These are phyloP conservation scores for Fusarium domesticum DNA, from an alignment of 2,329 filamentous ascomycete genomes.

Conservation along the genomic window DNA sequence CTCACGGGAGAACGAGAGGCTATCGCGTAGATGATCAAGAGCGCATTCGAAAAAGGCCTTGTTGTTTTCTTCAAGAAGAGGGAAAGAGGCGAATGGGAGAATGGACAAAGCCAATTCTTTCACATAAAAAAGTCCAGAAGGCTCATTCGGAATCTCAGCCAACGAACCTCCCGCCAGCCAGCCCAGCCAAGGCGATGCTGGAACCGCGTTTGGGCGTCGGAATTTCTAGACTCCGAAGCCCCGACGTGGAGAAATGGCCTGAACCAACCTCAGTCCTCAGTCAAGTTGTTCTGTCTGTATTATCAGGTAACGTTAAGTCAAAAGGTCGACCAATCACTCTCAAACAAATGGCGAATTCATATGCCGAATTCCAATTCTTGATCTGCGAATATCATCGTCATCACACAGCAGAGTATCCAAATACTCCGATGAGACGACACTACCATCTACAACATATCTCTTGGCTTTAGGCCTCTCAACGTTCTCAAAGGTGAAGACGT, in stretches of 20 bases:
- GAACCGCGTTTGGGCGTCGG: conserved; percentile 19
- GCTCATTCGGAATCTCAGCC: conserved; percentile 13
- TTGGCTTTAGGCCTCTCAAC: conserved; percentile 1
- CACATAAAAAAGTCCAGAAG: conserved; percentile 14
- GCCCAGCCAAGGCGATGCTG: conserved; percentile 7
- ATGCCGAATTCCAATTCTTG: too few relatives aligned
- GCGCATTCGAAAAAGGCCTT: not conserved
- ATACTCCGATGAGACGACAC: too few relatives aligned
- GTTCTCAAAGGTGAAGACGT: conserved; percentile 11
- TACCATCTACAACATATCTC: not conserved
- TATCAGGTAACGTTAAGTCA: not conserved
- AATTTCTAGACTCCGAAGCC: conserved; percentile 19
- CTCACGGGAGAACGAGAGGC: not conserved
- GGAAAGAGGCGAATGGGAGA: conserved; percentile 9
- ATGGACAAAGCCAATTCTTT: conserved; percentile 24
- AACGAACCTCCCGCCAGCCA: too few relatives aligned
- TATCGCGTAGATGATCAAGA: not conserved
- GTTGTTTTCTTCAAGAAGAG: conserved; percentile 4
- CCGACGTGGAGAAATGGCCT: conserved; percentile 13
- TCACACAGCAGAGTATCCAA: too few relatives aligned
- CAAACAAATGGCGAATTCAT: too few relatives aligned
- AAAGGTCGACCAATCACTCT: too few relatives aligned
- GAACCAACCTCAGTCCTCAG: too few relatives aligned
- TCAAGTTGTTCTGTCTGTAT: not conserved
- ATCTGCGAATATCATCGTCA: too few relatives aligned